Conservation (phyloP, 2,329 filamentous ascomycete species). For the Fulvia fulva region DNA sequence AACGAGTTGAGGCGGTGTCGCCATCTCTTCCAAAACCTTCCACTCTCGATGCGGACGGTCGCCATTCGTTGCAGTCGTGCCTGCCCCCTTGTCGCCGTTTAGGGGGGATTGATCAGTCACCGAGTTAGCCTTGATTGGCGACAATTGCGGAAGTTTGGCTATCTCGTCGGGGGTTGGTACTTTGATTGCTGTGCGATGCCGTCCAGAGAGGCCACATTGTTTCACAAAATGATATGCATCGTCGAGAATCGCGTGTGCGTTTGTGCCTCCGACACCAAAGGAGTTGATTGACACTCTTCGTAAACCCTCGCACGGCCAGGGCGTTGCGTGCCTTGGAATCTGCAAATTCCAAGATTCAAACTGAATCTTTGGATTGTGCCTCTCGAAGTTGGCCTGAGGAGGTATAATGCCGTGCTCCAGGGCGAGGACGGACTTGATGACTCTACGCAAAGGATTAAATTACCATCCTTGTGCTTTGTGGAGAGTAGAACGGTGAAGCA, state of each 20-base stretch:
- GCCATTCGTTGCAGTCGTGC: too few relatives aligned
- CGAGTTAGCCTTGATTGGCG: too few relatives aligned
- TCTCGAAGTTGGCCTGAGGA: slow-evolving; percentile 21
- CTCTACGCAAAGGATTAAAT: too few relatives aligned
- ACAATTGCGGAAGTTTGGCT: too few relatives aligned
- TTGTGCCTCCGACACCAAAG: slow-evolving; percentile 30
- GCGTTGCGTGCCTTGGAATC: slow-evolving; percentile 18
- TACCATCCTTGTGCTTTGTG: too few relatives aligned
- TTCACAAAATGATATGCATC: slow-evolving; percentile 15
- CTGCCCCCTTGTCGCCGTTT: too few relatives aligned
- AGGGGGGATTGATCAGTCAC: too few relatives aligned
- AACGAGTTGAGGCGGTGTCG: slow-evolving; percentile 7
- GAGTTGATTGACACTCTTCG: slow-evolving; percentile 18
- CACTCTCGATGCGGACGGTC: too few relatives aligned
- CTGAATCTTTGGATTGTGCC: slow-evolving; percentile 29
- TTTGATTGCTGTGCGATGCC: slow-evolving; percentile 7
- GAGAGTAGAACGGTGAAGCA: too few relatives aligned
- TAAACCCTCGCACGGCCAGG: slow-evolving; percentile 28
- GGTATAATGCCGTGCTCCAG: slow-evolving; percentile 27
- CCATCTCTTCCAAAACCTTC: too few relatives aligned
- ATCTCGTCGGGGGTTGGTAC: too few relatives aligned
- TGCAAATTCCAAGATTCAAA: slow-evolving; percentile 18
- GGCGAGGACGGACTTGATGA: slow-evolving; percentile 20
- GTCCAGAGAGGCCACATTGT: slow-evolving; percentile 4
- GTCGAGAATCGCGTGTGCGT: slow-evolving; percentile 28